Base-by-base conservation (phyloP, 345 rosid genomes). In the Boechera divaricarpa region DNA sequence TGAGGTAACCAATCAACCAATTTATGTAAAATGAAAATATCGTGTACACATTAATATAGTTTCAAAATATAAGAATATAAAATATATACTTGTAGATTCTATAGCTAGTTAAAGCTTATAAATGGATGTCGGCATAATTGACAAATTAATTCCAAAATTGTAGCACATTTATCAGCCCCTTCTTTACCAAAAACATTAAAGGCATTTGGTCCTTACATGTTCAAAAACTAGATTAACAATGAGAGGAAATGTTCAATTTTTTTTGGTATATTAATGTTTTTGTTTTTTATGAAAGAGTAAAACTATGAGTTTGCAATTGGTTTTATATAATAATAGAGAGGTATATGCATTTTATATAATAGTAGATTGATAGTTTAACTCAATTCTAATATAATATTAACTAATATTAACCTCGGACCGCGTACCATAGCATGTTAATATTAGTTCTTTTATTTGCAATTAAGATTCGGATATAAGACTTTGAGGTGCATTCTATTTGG, bases 1-100 rank as follows among this genome's bases (percentile, higher is more conserved):
- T 48, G 36, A 55, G 15, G 24, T 70, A 35, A 77, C 81, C 76
- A 56, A 64, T 70, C 61, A 67, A 51, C 62, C 33, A 59, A 28
- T 70, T 61, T 70, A 41, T 70, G 26, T 62, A 51, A 45, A 42
- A 48, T 76, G 48, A 29, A 76, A 10, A 67, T 58, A 47, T 58
- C 60, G 67, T 57, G 33, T 36, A 0, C 39, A 10, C 76, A 45
- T 32, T 18, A 44, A 62, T 55, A 58, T 33, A 31, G 15, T 16
- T 16, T 44, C 16, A 4, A 29, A 29, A 39, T 6, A 1, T 6
- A 41, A 29, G 6, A 39, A 67, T 21, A 7, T 11, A 10, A 52
- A 5, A 10, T 53, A 54, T 45, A 9, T 8, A 24, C 11, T 10
- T 52, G 6, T 18, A 24, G 33, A 39, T 70, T 16, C 18, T 28